Evolutionary conservation across 805 yeast species (phyloP), one percentile per base, ranked within the genome.

Genomic region (Candida bentonensis): DNA sequence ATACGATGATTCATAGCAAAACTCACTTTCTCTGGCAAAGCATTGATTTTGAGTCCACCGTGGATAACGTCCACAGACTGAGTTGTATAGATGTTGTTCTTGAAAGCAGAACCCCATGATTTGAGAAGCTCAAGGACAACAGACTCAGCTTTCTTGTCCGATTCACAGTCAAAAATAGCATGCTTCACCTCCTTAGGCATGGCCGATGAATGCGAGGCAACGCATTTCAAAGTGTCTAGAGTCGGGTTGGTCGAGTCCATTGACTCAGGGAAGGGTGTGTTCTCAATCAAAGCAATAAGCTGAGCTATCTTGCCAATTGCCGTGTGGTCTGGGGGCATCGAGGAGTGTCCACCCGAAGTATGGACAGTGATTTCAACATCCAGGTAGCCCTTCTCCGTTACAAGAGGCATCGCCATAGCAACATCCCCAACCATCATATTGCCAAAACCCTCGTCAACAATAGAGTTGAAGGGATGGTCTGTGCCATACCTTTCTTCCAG

Each of bases 321-420:
- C 3, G 94, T 83, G 54, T 84, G 92, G 44, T 74, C 79, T 2
- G 89, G 92, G 9, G 94, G 94, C 15, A 71, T 60, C 3, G 87
- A 79, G 0, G 89, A 77, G 57, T 83, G 94, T 3, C 94, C 94
- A 33, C 94, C 94, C 13, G 77, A 74, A 21, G 83, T 77, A 20
- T 62, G 62, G 40, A 82, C 60, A 3, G 68, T 67, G 40, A 80
- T 66, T 21, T 52, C 47, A 2, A 71, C 52, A 49, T 78, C 78
- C 23, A 78, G 56, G 47, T 68, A 69, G 2, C 84, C 84, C 59
- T 77, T 78, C 54, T 79, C 82, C 22, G 75, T 77, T 13, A 79
- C 73, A 4, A 76, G 72, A 4, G 79, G 72, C 21, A 70, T 64
- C 2, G 78, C 74, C 47, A 76, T 64, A 28, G 68, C 70, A 41